A percentile compares a stretch with the other conserved stretches of the same genome.
These are phyloP conservation scores for Botrytis aclada DNA, from an alignment of 2,329 filamentous ascomycete species.

Conservation along the genomic window DNA sequence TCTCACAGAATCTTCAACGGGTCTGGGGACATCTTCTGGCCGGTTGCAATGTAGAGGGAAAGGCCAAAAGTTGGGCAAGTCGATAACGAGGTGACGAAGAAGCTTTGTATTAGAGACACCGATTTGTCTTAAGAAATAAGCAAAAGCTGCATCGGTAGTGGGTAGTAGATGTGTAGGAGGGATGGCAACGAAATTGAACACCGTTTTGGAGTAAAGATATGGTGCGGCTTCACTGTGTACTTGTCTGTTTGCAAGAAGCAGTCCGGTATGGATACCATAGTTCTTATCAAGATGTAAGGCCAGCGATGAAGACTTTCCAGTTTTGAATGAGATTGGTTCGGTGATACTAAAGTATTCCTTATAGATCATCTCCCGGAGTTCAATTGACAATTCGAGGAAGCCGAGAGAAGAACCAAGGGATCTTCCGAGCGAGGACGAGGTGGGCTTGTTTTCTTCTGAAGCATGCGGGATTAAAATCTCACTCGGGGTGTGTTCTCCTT, in stretches of 20 bases:
- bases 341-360: neutral
- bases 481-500: neutral
- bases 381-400: neutral
- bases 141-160: neutral
- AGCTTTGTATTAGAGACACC: neutral
- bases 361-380: neutral
- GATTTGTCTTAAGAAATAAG: neutral
- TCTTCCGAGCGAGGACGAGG: neutral
- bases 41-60: accelerated
- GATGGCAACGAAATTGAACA: neutral
- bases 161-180: neutral
- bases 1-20: neutral
- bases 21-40: no score
- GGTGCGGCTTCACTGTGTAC: neutral
- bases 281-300: no score
- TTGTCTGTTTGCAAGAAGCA: neutral
- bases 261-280: neutral
- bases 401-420: neutral
- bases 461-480: neutral
- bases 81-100: neutral
- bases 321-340: neutral
- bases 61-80: neutral
- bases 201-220: neutral
- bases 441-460: neutral
- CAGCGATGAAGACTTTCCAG: neutral